phyloP scores from a whole-genome alignment of 148 eudicot genomes.

The Mesembryanthemum crystallinum region DNA sequence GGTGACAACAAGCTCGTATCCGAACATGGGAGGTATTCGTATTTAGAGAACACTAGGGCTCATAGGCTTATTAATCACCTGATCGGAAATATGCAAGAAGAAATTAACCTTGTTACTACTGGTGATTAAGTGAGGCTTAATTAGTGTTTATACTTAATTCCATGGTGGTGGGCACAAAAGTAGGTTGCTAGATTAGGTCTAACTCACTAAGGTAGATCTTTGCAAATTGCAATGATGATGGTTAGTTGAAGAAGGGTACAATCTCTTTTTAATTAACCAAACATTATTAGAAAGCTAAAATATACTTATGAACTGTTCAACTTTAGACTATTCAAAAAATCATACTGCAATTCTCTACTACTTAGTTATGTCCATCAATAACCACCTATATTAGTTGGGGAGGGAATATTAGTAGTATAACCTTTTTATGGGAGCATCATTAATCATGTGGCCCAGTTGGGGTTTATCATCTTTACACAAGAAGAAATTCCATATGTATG shows the following conservation, averaged over 20 bases:
- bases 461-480: slow-evolving; percentile 14
- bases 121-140: background rate
- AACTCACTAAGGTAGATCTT: background rate
- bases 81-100: too few species aligned
- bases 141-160: too few species aligned
- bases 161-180: background rate
- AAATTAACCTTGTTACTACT: background rate
- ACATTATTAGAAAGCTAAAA: background rate
- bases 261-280: slow-evolving; percentile 7
- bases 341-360: background rate
- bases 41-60: too few species aligned
- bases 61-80: too few species aligned
- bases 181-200: background rate
- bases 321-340: slow-evolving; percentile 1
- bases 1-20: too few species aligned
- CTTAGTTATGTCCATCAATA: slow-evolving; percentile 8
- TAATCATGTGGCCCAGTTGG: slow-evolving; percentile 31
- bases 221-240: slow-evolving; percentile 15
- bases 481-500: slow-evolving; percentile 28
- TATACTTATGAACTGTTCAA: background rate
- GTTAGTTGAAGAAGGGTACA: slow-evolving; percentile 6
- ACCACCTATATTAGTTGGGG: slow-evolving; percentile 11
- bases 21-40: too few species aligned
- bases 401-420: slow-evolving; percentile 23
- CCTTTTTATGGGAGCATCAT: slow-evolving; percentile 22